phyloP scores from a whole-genome alignment of 495 filamentous ascomycete species.

The Astrothelium subdiscretum region DNA sequence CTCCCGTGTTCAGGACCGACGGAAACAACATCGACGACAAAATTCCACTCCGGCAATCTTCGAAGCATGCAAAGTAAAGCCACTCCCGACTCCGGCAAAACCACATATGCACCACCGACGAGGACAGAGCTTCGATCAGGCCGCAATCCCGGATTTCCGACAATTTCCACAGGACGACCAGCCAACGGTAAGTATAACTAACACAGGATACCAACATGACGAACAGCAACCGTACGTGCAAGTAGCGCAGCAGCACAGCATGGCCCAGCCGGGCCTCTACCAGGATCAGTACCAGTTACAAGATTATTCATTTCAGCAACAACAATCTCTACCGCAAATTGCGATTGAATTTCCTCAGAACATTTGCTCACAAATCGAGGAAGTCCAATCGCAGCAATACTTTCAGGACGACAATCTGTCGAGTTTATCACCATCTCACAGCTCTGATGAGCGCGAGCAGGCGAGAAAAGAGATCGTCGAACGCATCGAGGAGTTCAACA shows the following conservation, averaged over 20 bases:
- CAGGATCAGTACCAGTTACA: constrained; percentile 33
- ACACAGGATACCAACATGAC: constrained; percentile 43
- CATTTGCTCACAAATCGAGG: constrained; percentile 8
- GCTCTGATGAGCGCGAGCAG: background rate
- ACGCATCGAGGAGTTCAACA: background rate
- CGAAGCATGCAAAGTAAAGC: constrained; percentile 51
- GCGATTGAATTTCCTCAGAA: background rate
- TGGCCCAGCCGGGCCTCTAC: constrained; percentile 50
- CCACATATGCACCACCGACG: constrained; percentile 52
- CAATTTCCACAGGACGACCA: constrained; percentile 25
- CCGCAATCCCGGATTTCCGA: constrained; percentile 34
- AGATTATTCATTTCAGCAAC: constrained; percentile 23
- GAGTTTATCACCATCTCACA: constrained; percentile 9
- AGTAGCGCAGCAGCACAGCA: constrained; percentile 61
- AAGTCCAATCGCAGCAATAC: constrained; percentile 14
- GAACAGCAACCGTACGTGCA: constrained; percentile 49
- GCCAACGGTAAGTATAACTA: constrained; percentile 50
- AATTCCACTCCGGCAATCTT: constrained; percentile 72
- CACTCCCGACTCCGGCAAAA: constrained; percentile 46
- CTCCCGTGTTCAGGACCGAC: constrained; percentile 54
- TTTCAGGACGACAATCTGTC: constrained; percentile 3
- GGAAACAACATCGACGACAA: constrained; percentile 72
- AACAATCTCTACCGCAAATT: constrained; percentile 13
- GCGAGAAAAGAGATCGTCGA: background rate
- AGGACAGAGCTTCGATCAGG: constrained; percentile 68